Evolutionary conservation across 2,329 filamentous ascomycete genomes (phyloP), one percentile per base, ranked within the genome.

Genomic region (Colletotrichum sp.): DNA sequence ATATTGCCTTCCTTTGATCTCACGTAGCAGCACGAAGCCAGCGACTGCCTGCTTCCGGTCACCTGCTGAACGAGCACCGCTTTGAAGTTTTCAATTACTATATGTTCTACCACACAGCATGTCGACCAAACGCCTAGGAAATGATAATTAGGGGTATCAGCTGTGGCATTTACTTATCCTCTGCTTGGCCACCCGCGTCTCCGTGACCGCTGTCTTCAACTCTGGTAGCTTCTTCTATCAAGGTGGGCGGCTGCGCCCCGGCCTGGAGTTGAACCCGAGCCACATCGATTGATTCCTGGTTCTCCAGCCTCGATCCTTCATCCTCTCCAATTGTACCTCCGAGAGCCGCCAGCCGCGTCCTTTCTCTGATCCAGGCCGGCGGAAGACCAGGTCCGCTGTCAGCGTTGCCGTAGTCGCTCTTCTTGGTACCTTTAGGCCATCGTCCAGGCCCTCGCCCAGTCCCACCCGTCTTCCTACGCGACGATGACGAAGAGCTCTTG

Each of bases 351-450:
- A 71, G 68, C 80, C 68, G 79, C 79, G 2, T 73, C 69, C 78
- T 84, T 64, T 86, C 85, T 22, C 80, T 80, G 13, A 86, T 30
- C 91, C 91, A 92, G 0, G 87, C 88, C 4, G 92, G 92, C 1
- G 92, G 92, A 22, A 93, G 84, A 3, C 92, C 92, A 4, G 92
- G 92, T 2, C 92, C 92, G 79, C 92, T 93, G 39, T 91, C 90
- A 1, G 92, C 92, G 77, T 93, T 93, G 0, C 92, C 92, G 72
- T 93, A 93, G 80, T 93, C 92, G 52, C 90, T 90, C 82, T 93
- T 93, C 83, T 93, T 93, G 0, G 92, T 93, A 7, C 92, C 92
- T 81, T 93, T 93, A 1, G 92, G 92, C 91, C 91, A 93, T 57
- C 92, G 88, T 0, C 92, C 92, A 2, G 92, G 92, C 0, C 92